Percentiles rank a stretch among this genome's conserved stretches.
Conservation (phyloP, 192 early-diverging fungal species). For the Coemansia sp. region DNA sequence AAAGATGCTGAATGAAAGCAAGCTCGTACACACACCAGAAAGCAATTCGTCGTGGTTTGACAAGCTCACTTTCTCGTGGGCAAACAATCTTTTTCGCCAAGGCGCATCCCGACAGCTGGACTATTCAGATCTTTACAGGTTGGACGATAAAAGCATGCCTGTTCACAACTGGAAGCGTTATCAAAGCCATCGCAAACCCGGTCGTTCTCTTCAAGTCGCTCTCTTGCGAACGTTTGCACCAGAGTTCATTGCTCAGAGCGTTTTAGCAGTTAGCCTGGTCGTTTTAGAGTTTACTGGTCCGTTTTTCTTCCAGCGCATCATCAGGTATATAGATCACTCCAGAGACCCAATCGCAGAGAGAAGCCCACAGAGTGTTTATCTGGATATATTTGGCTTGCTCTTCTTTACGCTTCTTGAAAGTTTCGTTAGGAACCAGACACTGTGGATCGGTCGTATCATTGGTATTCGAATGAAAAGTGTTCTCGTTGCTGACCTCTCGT, state of each 20-base stretch:
- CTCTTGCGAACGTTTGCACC: slow-evolving; percentile 41
- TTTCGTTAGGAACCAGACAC: slow-evolving; percentile 51
- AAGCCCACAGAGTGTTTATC: slow-evolving; percentile 41
- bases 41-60: slow-evolving; percentile 22
- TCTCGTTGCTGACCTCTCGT: slow-evolving; percentile 64
- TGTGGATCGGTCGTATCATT: slow-evolving; percentile 65
- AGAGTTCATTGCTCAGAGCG: slow-evolving; percentile 21
- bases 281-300: slow-evolving; percentile 52
- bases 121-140: slow-evolving; percentile 58
- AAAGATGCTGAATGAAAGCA: slow-evolving; percentile 3
- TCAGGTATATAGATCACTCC: slow-evolving; percentile 55
- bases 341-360: not conserved
- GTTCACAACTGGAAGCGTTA: slow-evolving; percentile 35
- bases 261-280: no score
- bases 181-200: slow-evolving; percentile 14
- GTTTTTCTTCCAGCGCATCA: slow-evolving; percentile 60
- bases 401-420: slow-evolving; percentile 45
- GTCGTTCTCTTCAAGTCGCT: slow-evolving; percentile 30
- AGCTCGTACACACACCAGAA: slow-evolving; percentile 36
- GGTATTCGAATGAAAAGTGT: slow-evolving; percentile 62
- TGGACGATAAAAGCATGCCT: slow-evolving; percentile 57
- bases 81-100: slow-evolving; percentile 59
- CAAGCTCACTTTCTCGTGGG: slow-evolving; percentile 57
- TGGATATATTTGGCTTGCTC: slow-evolving; percentile 63
- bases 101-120: slow-evolving; percentile 58